A percentile compares a stretch with the other conserved stretches of the same genome.
phyloP scores from a whole-genome alignment of 2,329 filamentous ascomycete genomes.

The Neonectria faginata region DNA sequence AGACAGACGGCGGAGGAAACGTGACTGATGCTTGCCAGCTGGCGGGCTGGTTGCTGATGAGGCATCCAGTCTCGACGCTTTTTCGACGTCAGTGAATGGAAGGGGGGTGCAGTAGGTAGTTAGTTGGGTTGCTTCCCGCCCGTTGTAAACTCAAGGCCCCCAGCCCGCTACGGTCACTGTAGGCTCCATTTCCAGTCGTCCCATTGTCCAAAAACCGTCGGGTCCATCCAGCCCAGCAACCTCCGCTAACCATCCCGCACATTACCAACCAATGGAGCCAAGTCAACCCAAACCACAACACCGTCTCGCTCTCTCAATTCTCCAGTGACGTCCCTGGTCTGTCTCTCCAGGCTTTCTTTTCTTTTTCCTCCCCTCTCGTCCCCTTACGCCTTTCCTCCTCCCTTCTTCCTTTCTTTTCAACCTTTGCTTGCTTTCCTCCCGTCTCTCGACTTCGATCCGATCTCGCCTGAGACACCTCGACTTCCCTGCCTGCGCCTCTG shows the following conservation, averaged over 20 bases:
- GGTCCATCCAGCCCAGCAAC: neutral
- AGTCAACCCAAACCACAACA: conserved; percentile 10
- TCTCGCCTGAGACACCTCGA: conserved; percentile 25
- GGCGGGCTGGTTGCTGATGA: conserved; percentile 41
- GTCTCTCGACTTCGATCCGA: conserved; percentile 21
- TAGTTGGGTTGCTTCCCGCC: neutral
- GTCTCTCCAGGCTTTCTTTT: conserved; percentile 23
- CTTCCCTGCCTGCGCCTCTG: conserved; percentile 16
- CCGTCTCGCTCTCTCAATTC: neutral
- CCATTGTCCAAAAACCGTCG: conserved; percentile 4
- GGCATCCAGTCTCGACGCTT: conserved; percentile 34
- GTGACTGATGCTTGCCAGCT: conserved; percentile 22
- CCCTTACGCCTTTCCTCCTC: conserved; percentile 22
- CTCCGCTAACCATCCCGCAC: conserved; percentile 1
- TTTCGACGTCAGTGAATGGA: neutral
- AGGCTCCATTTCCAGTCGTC: neutral
- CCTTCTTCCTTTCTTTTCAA: conserved; percentile 10
- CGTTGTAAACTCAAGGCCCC: neutral
- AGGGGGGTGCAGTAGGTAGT: neutral
- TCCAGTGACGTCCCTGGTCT: conserved; percentile 20
- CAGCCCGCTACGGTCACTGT: neutral
- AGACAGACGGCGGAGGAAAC: neutral
- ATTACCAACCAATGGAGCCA: conserved; percentile 9
- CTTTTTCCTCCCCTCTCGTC: conserved; percentile 28
- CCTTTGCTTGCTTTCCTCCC: conserved; percentile 12